Base-by-base conservation (phyloP, 495 filamentous ascomycete species). In the Staphylotrichum longicolle region DNA sequence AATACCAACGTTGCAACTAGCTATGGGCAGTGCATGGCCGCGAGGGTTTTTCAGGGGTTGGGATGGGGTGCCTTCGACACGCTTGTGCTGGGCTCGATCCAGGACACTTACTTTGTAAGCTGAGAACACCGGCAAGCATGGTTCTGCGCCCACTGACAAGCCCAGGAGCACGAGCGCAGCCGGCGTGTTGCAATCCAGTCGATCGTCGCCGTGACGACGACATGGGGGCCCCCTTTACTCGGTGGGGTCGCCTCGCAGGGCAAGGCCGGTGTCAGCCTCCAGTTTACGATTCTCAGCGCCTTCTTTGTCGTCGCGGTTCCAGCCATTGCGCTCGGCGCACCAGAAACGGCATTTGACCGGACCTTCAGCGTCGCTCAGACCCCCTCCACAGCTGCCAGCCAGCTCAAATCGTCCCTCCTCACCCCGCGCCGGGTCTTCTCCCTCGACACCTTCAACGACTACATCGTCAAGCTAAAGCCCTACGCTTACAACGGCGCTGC, bases 41-140 rank as follows among this genome's bases (percentile, higher is more conserved):
- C 78, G 14, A 68, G 81, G 37, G 64, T 81, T 20, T 76, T 82
- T 15, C 79, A 82, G 59, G 78, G 78, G 9, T 33, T 82, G 8
- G 80, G 78, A n/a, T 83, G 81, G 81, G 81, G 81, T 35, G 72
- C 74, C 32, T 79, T 81, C 46, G 81, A 83, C 60, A 73, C 75
- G 7, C 66, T 83, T 41, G 72, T 80, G 2, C 62, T 75, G 30
- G 72, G 72, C 14, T 77, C 73, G 1, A 79, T 83, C 41, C 72
- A 78, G 48, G 81, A 83, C 60, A 79, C 78, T 2, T 83, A 74
- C 63, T 82, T 81, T 64, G 80, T 83, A 64, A 69, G 78, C 66
- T 35, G 10, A 39, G 6, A 34, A n/a, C 47, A 35, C 10, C 42
- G 46, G 20, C 10, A 20, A 15, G 3, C 15, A 58, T n/a, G 5